phyloP scores from a whole-genome alignment of 768 basidiomycete species.

The Amanita rimosa region DNA sequence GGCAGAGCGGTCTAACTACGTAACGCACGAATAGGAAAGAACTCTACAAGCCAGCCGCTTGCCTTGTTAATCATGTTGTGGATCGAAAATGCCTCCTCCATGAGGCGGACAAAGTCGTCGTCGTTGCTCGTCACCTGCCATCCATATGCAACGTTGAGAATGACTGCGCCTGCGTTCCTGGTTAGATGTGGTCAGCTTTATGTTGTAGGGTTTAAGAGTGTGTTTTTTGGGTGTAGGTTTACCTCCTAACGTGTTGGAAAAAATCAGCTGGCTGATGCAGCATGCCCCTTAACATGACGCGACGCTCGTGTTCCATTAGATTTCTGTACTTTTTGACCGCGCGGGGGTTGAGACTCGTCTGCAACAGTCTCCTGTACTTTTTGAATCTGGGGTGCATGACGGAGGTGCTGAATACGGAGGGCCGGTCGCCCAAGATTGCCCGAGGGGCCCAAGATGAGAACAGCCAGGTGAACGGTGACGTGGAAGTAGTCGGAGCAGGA shows the following conservation, averaged over 20 bases:
- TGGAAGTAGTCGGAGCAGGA: not conserved
- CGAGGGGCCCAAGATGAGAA: slow-evolving; percentile 8
- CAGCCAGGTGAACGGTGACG: slow-evolving; percentile 8
- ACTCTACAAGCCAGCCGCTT: slow-evolving; percentile 28
- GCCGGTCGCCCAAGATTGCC: slow-evolving; percentile 19
- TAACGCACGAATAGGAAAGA: slow-evolving; percentile 23
- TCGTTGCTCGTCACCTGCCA: slow-evolving; percentile 22
- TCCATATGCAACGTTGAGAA: slow-evolving; percentile 29
- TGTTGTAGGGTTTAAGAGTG: not conserved
- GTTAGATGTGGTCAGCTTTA: not conserved
- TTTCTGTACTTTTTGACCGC: slow-evolving; percentile 21
- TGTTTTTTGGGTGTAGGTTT: slow-evolving; percentile 5
- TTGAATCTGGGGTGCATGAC: slow-evolving; percentile 22
- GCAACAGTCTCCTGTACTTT: slow-evolving; percentile 24
- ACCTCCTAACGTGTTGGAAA: slow-evolving; percentile 19
- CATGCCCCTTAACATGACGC: slow-evolving; percentile 18
- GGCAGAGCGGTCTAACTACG: not conserved
- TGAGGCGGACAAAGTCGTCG: slow-evolving; percentile 21
- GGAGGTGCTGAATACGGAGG: slow-evolving; percentile 20
- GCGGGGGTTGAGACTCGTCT: slow-evolving; percentile 23
- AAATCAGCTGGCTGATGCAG: slow-evolving; percentile 18
- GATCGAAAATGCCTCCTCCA: slow-evolving; percentile 20
- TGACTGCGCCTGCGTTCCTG: slow-evolving; percentile 23
- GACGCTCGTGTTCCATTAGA: slow-evolving; percentile 19
- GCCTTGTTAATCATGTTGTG: slow-evolving; percentile 15